Conservation (phyloP, 2,329 filamentous ascomycete genomes). For the Cytospora leucostoma region DNA sequence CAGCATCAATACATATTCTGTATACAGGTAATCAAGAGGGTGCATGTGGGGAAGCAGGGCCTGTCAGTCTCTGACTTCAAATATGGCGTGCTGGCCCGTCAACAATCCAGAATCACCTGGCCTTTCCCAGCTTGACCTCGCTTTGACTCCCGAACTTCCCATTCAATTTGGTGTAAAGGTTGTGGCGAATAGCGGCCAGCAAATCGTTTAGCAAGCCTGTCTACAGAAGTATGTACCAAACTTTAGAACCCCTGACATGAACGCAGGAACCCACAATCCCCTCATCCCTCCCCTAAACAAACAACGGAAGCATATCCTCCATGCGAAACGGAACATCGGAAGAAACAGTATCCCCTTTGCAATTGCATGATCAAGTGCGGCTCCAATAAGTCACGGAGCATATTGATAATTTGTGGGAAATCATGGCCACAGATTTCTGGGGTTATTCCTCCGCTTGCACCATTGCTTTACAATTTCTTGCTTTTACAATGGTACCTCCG, state of each 20-base stretch:
- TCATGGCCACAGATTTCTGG: neutral
- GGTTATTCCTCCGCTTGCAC: neutral
- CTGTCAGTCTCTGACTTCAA: too few relatives aligned
- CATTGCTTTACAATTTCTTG: neutral
- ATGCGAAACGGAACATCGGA: constrained; percentile 21
- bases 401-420: constrained; percentile 27
- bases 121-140: too few relatives aligned
- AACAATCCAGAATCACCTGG: too few relatives aligned
- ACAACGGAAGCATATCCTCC: constrained; percentile 22
- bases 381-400: neutral
- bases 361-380: neutral
- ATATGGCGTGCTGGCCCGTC: too few relatives aligned
- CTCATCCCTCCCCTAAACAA: constrained; percentile 18
- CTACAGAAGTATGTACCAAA: neutral
- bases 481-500: constrained; percentile 1
- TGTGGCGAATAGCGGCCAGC: too few relatives aligned
- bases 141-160: too few relatives aligned
- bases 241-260: constrained; percentile 3
- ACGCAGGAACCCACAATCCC: neutral
- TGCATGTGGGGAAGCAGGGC: too few relatives aligned
- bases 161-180: too few relatives aligned
- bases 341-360: neutral
- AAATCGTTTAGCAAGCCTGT: too few relatives aligned
- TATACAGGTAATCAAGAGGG: too few relatives aligned
- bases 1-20: too few relatives aligned